phyloP scores from a whole-genome alignment of 2,329 filamentous ascomycete species.

The Plectosphaerella sp. region DNA sequence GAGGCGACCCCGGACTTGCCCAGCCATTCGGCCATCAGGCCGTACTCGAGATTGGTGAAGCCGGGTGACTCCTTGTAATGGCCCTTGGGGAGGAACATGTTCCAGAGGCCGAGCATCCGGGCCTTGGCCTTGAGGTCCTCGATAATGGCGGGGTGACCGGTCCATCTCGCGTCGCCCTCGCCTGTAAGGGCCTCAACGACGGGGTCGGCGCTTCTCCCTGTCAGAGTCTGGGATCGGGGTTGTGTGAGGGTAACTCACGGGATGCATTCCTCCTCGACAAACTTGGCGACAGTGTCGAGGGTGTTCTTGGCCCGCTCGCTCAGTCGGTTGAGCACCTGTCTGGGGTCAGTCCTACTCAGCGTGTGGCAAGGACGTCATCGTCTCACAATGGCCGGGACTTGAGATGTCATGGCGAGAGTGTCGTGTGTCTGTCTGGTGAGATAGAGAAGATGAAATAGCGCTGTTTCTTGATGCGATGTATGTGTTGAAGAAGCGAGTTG shows the following conservation, averaged over 20 bases:
- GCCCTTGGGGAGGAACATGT: constrained; percentile 93
- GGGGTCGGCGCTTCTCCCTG: constrained; percentile 59
- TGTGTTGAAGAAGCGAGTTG: too few relatives aligned
- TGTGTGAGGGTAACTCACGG: constrained; percentile 45
- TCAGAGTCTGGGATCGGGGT: constrained; percentile 4
- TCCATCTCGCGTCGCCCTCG: constrained; percentile 72
- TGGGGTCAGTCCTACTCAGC: constrained; percentile 2
- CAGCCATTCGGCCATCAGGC: constrained; percentile 93
- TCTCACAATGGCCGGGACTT: constrained; percentile 17
- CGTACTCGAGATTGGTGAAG: constrained; percentile 94
- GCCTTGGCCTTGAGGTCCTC: constrained; percentile 88
- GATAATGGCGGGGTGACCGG: constrained; percentile 71
- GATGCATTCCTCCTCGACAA: constrained; percentile 94
- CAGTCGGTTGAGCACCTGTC: constrained; percentile 53
- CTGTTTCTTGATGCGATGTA: too few relatives aligned
- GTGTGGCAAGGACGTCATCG: constrained; percentile 8
- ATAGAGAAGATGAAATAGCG: too few relatives aligned
- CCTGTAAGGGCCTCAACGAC: constrained; percentile 79
- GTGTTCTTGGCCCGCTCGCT: constrained; percentile 82
- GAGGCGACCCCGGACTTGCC: constrained; percentile 81
- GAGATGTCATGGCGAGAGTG: constrained; percentile 15
- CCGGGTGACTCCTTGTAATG: constrained; percentile 95
- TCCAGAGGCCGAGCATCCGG: constrained; percentile 83
- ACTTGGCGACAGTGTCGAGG: constrained; percentile 85
- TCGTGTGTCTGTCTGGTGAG: not conserved